Evolutionary conservation across 345 rosid species (phyloP).

Genomic region (Populus davidiana): DNA sequence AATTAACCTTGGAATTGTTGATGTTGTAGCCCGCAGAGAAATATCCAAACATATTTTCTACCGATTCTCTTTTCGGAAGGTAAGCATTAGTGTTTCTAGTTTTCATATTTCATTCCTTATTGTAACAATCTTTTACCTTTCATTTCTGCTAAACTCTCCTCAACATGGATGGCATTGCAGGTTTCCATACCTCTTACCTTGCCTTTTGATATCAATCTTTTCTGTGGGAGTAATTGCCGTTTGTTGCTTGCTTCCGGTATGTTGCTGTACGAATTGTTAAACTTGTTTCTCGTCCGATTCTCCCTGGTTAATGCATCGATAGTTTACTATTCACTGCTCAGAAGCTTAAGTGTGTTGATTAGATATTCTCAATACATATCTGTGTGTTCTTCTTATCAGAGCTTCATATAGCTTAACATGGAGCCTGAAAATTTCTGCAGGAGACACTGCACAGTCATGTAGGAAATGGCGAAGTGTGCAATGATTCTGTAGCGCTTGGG

Average conservation of each 20-base stretch:
- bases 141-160: conserved; percentile 9
- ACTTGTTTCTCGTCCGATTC: background rate
- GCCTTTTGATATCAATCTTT: conserved; percentile 62
- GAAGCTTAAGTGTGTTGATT: background rate
- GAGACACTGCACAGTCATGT: conserved; percentile 50
- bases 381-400: background rate
- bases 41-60: conserved; percentile 50
- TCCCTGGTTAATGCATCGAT: background rate
- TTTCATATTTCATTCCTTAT: background rate
- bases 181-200: conserved; percentile 80
- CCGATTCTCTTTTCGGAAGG: conserved; percentile 64
- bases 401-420: background rate
- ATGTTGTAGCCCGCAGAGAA: conserved; percentile 63
- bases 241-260: conserved; percentile 62
- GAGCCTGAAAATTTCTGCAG: conserved; percentile 21
- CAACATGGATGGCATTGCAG: conserved; percentile 32
- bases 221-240: conserved; percentile 40
- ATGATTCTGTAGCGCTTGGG: conserved; percentile 20
- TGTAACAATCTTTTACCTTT: background rate
- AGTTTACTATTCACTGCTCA: background rate
- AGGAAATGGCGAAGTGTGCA: conserved; percentile 6
- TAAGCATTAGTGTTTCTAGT: conserved; percentile 13
- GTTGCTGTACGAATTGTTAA: conserved; percentile 11
- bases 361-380: background rate
- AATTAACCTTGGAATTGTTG: background rate